Percentiles rank a stretch among this genome's conserved stretches.
Conservation (phyloP, 805 yeast genomes). For the Candida fluviatilis region DNA sequence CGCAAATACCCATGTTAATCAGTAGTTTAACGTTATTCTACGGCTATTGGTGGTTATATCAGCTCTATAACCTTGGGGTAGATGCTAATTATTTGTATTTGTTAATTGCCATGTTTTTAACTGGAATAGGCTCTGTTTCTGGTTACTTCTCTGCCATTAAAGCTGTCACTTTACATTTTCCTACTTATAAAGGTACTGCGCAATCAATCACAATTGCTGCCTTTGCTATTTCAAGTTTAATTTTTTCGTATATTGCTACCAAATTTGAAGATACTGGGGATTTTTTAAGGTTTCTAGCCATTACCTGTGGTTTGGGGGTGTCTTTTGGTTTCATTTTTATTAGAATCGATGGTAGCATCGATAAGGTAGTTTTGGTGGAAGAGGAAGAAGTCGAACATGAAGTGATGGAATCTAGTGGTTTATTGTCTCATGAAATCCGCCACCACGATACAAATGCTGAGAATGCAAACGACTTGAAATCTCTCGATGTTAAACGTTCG, state of each 20-base stretch:
- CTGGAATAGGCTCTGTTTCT: slow-evolving; percentile 30
- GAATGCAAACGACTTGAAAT: background rate
- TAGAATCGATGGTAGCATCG: slow-evolving; percentile 24
- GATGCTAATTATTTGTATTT: slow-evolving; percentile 12
- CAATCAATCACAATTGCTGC: slow-evolving; percentile 34
- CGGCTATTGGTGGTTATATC: slow-evolving; percentile 27
- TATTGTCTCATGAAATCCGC: slow-evolving; percentile 7
- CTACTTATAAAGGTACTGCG: slow-evolving; percentile 29
- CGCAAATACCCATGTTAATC: slow-evolving; percentile 28
- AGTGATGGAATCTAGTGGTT: slow-evolving; percentile 9
- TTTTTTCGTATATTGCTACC: slow-evolving; percentile 20
- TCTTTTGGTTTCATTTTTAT: slow-evolving; percentile 27
- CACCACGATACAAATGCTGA: background rate
- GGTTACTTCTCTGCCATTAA: slow-evolving; percentile 32
- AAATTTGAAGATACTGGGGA: slow-evolving; percentile 17
- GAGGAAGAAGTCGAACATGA: slow-evolving; percentile 6
- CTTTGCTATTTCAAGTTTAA: slow-evolving; percentile 30
- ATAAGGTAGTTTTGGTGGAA: slow-evolving; percentile 9
- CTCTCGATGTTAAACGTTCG: slow-evolving; percentile 14
- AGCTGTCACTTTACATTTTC: slow-evolving; percentile 31
- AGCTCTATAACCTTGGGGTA: slow-evolving; percentile 17
- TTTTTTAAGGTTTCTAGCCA: slow-evolving; percentile 21
- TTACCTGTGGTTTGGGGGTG: slow-evolving; percentile 20
- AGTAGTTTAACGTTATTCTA: slow-evolving; percentile 19
- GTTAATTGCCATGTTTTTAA: slow-evolving; percentile 23